A percentile compares a stretch with the other conserved stretches of the same genome.
Conservation (phyloP, 495 filamentous ascomycete species). For the Penicillium ochrochloron region DNA sequence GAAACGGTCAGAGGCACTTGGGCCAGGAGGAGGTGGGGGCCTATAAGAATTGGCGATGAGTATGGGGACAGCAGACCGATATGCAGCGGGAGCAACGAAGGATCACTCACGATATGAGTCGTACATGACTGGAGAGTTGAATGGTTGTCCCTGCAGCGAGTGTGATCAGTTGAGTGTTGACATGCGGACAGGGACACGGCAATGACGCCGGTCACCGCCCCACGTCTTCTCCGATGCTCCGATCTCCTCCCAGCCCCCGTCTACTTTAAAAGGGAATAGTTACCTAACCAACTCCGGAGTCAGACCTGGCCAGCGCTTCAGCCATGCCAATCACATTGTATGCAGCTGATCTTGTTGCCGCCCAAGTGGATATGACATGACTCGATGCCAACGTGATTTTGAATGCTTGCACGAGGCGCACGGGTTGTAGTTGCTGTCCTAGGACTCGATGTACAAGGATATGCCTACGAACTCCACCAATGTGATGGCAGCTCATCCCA, state of each 20-base stretch:
- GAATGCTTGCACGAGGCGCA: background rate
- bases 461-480: background rate
- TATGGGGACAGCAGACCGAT: constrained; percentile 19
- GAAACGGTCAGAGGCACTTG: constrained; percentile 93
- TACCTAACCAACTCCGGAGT: background rate
- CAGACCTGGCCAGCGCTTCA: background rate
- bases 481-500: background rate
- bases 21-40: constrained; percentile 83
- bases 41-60: constrained; percentile 42
- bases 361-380: background rate
- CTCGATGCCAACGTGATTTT: background rate
- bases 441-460: background rate
- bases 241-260: background rate
- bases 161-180: background rate
- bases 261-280: background rate
- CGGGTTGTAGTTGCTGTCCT: background rate
- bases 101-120: constrained; percentile 48
- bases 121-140: constrained; percentile 34
- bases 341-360: background rate
- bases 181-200: constrained; percentile 3
- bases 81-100: background rate
- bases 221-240: background rate
- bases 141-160: background rate
- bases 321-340: background rate
- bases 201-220: constrained; percentile 6